Conservation (phyloP, 306 rosid genomes). For the Quercus parvula region DNA sequence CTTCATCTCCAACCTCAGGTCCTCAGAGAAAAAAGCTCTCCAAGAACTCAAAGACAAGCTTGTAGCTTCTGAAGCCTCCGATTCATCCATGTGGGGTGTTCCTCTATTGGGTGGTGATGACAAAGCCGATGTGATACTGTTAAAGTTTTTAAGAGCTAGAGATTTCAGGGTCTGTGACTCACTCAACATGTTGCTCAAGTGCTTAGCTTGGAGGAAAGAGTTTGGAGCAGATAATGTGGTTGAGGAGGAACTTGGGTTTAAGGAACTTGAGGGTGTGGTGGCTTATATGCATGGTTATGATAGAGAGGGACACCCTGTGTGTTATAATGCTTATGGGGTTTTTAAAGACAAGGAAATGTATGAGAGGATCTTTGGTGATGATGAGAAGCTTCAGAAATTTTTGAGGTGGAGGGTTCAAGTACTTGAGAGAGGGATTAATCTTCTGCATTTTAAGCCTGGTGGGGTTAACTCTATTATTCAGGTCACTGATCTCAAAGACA, state of each 20-base stretch:
- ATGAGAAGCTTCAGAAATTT: slow-evolving; percentile 80
- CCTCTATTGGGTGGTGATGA: slow-evolving; percentile 62
- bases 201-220: slow-evolving; percentile 76
- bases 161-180: slow-evolving; percentile 78
- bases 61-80: slow-evolving; percentile 31
- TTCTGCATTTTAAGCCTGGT: slow-evolving; percentile 83
- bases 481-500: slow-evolving; percentile 93
- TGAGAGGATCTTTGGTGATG: slow-evolving; percentile 82
- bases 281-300: slow-evolving; percentile 92
- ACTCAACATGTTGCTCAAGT: slow-evolving; percentile 57
- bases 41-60: slow-evolving; percentile 66
- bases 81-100: slow-evolving; percentile 69
- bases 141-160: slow-evolving; percentile 87
- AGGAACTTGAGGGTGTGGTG: slow-evolving; percentile 89
- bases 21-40: slow-evolving; percentile 76
- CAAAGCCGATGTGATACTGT: slow-evolving; percentile 73
- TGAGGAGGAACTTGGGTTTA: slow-evolving; percentile 80
- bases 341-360: slow-evolving; percentile 77
- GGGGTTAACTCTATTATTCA: slow-evolving; percentile 86
- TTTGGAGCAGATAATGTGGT: slow-evolving; percentile 57
- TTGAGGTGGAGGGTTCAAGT: slow-evolving; percentile 97
- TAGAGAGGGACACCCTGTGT: slow-evolving; percentile 84
- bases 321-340: slow-evolving; percentile 85
- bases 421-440: slow-evolving; percentile 72
- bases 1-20: slow-evolving; percentile 51